A percentile compares a stretch with the other conserved stretches of the same genome.
These are phyloP conservation scores for Trichoderma parareesei DNA, from an alignment of 495 filamentous ascomycete species.

Conservation along the genomic window DNA sequence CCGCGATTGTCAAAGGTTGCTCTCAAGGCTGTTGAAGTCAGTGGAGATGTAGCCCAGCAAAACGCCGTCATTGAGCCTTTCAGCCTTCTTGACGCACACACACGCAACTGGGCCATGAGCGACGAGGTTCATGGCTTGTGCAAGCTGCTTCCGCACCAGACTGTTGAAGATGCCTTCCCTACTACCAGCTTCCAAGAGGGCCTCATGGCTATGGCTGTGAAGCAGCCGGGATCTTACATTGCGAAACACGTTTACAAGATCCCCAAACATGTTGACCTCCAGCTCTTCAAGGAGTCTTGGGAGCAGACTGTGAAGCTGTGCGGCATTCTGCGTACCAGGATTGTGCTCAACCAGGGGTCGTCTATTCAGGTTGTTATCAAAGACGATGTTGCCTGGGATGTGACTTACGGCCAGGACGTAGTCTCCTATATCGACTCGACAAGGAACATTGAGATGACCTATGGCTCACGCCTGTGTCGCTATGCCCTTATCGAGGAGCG, in stretches of 20 bases:
- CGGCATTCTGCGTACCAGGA: conserved; percentile 61
- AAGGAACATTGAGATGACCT: conserved; percentile 5
- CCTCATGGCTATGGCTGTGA: conserved; percentile 33
- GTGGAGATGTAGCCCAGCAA: not conserved
- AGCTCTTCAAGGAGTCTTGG: conserved; percentile 42
- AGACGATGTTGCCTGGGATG: conserved; percentile 14
- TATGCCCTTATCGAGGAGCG: not conserved
- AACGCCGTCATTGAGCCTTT: not conserved
- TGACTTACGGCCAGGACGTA: not conserved
- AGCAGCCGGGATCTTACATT: conserved; percentile 10
- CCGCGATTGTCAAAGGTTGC: not conserved
- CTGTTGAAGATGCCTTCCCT: conserved; percentile 3
- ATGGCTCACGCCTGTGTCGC: conserved; percentile 3
- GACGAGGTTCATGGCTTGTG: not conserved
- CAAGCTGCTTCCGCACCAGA: not conserved
- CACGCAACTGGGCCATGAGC: not conserved
- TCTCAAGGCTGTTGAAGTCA: not conserved
- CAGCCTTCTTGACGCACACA: not conserved
- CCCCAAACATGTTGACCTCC: conserved; percentile 25
- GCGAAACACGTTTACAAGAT: not conserved
- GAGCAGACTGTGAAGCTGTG: conserved; percentile 41
- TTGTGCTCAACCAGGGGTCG: conserved; percentile 26
- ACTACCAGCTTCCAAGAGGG: conserved; percentile 11
- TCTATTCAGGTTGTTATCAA: conserved; percentile 21
- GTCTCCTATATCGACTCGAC: not conserved